Base-by-base conservation (phyloP, 2,329 filamentous ascomycete genomes). In the Sarocladium kiliense region DNA sequence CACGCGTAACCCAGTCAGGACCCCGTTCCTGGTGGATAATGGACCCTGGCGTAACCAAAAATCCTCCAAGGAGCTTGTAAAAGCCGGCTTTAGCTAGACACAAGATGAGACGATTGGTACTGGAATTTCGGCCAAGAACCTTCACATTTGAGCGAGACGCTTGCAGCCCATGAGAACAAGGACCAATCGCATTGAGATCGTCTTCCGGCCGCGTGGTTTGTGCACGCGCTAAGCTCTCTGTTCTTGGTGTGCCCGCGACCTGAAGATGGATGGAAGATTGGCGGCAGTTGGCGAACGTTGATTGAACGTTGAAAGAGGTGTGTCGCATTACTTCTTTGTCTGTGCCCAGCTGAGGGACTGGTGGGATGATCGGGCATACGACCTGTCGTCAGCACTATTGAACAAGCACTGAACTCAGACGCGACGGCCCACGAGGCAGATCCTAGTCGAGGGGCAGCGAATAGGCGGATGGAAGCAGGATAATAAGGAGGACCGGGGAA, bases 241-340 rank as follows among this genome's bases (percentile, higher is more conserved):
- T 12, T 25, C 41, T 18, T 25, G 7, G 6, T 21, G 41, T 44
- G 41, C 21, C 25, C 11, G 25, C n/a, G 41, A 45, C 21, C 10
- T 25, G 41, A 21, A 26, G 23, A 9, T 14, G 37, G 37, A 41
- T 14, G 7, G 37, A 41, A 7, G 21, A n/a, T 23, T 7, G 44
- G 26, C 23, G 44, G 44, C 44, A 27, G 25, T 49, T 49, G 44
- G 26, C 23, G 25, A n/a, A 49, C 44, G 44, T 49, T 49, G 44
- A 49, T 49, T 49, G 44, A 27, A n/a, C 19, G 41, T 44, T 12
- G 41, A 9, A 7, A 9, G 11, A 23, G 18, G 21, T 21, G 44
- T 27, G 44, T 32, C 26, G 26, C 25, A 4, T 32, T 49, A 25
- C 23, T 49, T 49, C n/a, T 49, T n/a, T 5, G 30, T 7, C 12